These are phyloP conservation scores for Malus sylvestris DNA, from an alignment of 306 rosid species.

Conservation along the genomic window DNA sequence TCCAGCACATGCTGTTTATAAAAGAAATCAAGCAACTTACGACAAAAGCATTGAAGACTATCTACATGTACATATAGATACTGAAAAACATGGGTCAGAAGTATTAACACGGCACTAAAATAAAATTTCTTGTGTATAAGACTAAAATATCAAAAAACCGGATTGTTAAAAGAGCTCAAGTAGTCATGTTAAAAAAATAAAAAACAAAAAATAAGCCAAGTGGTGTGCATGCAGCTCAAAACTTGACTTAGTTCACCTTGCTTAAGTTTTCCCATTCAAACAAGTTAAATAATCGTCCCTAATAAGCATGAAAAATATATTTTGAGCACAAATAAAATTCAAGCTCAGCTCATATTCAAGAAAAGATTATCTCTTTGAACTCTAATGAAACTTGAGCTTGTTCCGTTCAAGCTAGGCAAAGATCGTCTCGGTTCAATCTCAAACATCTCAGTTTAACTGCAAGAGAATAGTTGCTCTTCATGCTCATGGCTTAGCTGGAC, in stretches of 20 bases:
- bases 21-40: background rate
- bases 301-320: background rate
- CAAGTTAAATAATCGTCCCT: background rate
- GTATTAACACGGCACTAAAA: background rate
- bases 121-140: background rate
- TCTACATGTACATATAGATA: background rate
- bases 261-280: background rate
- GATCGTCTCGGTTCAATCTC: background rate
- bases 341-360: background rate
- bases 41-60: background rate
- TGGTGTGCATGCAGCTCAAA: background rate
- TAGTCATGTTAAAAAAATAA: background rate
- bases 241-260: background rate
- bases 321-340: background rate
- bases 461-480: background rate
- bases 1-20: slow-evolving; percentile 68
- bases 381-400: background rate
- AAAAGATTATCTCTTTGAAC: background rate
- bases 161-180: background rate
- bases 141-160: background rate
- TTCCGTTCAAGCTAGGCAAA: background rate
- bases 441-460: background rate
- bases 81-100: background rate
- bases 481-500: background rate
- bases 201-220: background rate